phyloP scores from a whole-genome alignment of 768 basidiomycete species.

The Chalciporus pseudorubinellus region DNA sequence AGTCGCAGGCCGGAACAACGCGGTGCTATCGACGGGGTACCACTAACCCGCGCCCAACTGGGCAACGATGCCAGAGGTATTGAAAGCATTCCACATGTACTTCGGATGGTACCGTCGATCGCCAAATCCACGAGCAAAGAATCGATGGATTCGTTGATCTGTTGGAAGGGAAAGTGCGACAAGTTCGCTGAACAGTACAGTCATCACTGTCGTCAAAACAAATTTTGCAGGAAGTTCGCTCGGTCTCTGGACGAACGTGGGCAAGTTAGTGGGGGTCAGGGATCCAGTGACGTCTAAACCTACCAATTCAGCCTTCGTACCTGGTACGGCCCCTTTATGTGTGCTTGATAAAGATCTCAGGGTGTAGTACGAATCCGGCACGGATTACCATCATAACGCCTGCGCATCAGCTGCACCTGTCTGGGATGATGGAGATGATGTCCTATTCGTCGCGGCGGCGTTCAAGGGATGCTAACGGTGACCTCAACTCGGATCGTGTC shows the following conservation, averaged over 20 bases:
- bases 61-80: no score
- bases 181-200: conserved; percentile 9
- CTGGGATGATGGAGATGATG: no score
- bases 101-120: conserved; percentile 9
- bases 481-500: background rate
- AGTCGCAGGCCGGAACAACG: no score
- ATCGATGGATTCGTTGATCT: conserved; percentile 5
- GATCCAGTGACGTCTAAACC: conserved; percentile 14
- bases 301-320: conserved; percentile 16
- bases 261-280: conserved; percentile 11
- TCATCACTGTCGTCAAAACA: conserved; percentile 9
- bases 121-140: background rate
- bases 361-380: conserved; percentile 6
- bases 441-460: no score
- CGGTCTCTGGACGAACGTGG: conserved; percentile 2
- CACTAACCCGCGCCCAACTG: no score
- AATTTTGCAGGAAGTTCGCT: no score
- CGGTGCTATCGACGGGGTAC: no score
- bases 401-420: background rate
- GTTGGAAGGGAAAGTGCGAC: conserved; percentile 19
- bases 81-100: no score
- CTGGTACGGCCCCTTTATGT: conserved; percentile 3
- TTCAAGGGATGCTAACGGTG: no score
- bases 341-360: background rate
- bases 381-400: background rate